Base-by-base conservation (phyloP, 2,329 filamentous ascomycete species). In the Aspergillus texensis region DNA sequence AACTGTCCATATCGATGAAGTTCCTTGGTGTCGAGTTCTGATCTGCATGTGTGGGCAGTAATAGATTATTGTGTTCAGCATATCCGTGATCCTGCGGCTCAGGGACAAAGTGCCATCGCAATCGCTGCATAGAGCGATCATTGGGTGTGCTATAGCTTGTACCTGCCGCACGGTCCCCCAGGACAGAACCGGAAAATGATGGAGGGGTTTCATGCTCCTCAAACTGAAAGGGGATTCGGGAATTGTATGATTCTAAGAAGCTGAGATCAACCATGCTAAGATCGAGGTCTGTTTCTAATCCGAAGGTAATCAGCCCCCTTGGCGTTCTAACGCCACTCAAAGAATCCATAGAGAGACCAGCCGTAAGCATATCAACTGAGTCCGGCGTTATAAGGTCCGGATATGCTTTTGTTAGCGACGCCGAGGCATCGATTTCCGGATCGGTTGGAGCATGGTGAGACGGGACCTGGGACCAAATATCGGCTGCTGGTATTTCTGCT, bases 171-270 rank as follows among this genome's bases (percentile, higher is more conserved):
- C 19, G n/a, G 39, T 41, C 16, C 39, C 39, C 39, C 3, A 41
- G 39, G 8, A 16, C 16, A 9, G 39, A 41, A 4, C 39, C 39
- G 39, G 39, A 41, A 41, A 41, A n/a, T 9, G 39, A 41, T n/a
- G 16, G 39, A 41, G 39, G 39, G 16, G 39, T 41, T 19, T 41
- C 39, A 41, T 28, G 36, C 11, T 41, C 30, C 11, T 66, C 14
- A 48, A 71, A 62, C 61, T 77, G 73, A 11, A 77, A 77, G 0
- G 75, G 75, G 3, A 74, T 69, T 9, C 62, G 72, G 0, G 62
- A 64, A 45, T 76, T 77, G 56, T 77, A 77, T 0, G 69, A 66
- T 19, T 76, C 73, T 6, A 77, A 68, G 34, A 77, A 77, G 12
- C 67, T 66, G 1, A 77, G 65, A 57, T 77, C 75, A 6, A 76